Base-by-base conservation (phyloP, 345 rosid genomes). In the Pistacia integerrima region DNA sequence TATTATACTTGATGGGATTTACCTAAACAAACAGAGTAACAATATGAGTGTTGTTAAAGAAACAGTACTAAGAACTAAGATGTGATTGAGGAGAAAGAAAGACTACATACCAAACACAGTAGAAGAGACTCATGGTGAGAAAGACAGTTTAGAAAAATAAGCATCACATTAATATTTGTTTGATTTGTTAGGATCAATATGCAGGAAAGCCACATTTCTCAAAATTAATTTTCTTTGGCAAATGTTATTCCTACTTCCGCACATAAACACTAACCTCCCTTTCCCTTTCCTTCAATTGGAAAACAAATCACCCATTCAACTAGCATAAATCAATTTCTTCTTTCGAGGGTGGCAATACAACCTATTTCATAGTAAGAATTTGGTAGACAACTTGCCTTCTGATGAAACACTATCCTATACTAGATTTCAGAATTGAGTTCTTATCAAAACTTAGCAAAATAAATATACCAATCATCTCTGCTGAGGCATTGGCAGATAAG, bases 1-100 rank as follows among this genome's bases (percentile, higher is more conserved):
- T 54, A 33, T 70, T 77, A 73, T 88, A 90, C 85, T 90, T 87
- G 51, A 84, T 71, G 36, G 91, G 94, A 78, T 90, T 82, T 55
- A 88, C 92, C 91, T 90, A 16, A 68, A 59, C 20, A 57, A 7
- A 71, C 4, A 60, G 30, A 82, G 6, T 33, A 54, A 38, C 16
- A 36, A 17, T 25, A 66, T 28, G 17, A 76, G 54, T 11, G 30
- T 55, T 38, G 38, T 38, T 1, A 6, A 35, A 56, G 51, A 11
- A 16, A 72, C 44, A 41, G 30, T 58, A 22, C 25, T 22, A 22
- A 22, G 25, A 22, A 22, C 25, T 22, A 22, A 22, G 25, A 22
- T 22, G 25, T 22, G 25, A 22, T 22, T 22, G 25, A 22, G 25
- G 25, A 22, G 25, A 22, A 22, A 22, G 25, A 22, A 22, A 22